phyloP scores from a whole-genome alignment of 768 basidiomycete genomes.

The Trametes maxima region DNA sequence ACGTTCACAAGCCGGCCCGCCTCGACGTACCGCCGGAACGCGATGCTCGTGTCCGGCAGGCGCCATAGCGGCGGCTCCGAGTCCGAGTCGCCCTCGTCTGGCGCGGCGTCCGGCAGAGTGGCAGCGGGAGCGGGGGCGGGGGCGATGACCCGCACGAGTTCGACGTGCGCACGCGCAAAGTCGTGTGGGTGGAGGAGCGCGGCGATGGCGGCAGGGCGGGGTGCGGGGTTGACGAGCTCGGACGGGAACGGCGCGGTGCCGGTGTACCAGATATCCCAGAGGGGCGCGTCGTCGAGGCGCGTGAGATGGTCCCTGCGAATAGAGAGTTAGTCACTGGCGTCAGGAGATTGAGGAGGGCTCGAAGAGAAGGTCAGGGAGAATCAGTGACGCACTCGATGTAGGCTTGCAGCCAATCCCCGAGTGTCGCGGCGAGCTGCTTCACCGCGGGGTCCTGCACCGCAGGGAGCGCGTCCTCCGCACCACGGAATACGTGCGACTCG shows the following conservation, averaged over 20 bases:
- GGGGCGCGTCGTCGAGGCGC: slow-evolving; percentile 49
- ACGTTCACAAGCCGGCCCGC: slow-evolving; percentile 84
- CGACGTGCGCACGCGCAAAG: slow-evolving; percentile 35
- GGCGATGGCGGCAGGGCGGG: slow-evolving; percentile 60
- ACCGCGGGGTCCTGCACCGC: slow-evolving; percentile 8
- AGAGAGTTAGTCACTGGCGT: not conserved
- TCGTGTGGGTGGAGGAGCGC: slow-evolving; percentile 63
- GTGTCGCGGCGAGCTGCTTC: slow-evolving; percentile 23
- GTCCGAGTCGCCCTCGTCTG: slow-evolving; percentile 28
- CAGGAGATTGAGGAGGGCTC: not conserved
- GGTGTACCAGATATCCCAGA: slow-evolving; percentile 80
- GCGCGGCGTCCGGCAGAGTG: not conserved
- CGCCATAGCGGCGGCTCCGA: slow-evolving; percentile 43
- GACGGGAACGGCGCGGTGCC: slow-evolving; percentile 64
- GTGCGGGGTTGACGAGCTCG: slow-evolving; percentile 74
- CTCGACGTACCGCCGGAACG: slow-evolving; percentile 76
- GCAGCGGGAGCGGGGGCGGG: not conserved
- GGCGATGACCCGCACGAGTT: slow-evolving; percentile 8
- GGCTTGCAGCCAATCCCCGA: slow-evolving; percentile 53
- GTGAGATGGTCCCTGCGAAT: slow-evolving; percentile 43
- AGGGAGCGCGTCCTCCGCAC: not conserved
- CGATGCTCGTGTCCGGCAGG: slow-evolving; percentile 74
- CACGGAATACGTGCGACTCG: not conserved
- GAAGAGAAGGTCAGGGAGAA: not conserved
- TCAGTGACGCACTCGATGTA: slow-evolving; percentile 49